Evolutionary conservation across 768 basidiomycete species (phyloP), one percentile per base, ranked within the genome.

Genomic region (Hypsizygus marmoreus): DNA sequence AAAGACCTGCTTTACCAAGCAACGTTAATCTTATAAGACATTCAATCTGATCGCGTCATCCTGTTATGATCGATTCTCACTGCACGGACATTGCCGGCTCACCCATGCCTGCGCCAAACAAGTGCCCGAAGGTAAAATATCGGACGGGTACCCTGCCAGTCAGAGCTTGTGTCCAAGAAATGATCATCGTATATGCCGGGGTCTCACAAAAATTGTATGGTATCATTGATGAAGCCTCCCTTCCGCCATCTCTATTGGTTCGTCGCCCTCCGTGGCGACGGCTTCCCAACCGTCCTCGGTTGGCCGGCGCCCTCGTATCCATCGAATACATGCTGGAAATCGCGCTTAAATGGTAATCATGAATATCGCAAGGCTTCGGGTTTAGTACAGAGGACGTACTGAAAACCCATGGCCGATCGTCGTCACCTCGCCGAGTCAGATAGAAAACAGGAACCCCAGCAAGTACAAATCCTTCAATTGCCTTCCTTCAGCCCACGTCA

Each of bases 381-480:
- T 50, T 43, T 33, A 61, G 57, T 44, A 56, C 13, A 14, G 12
- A 12, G 31, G 4, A 66, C 77, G 66, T 53, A 80, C 80, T 65
- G 38, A 72, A 57, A 44, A 72, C 64, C 19, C 63, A 60, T 41
- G 73, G 67, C 43, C 65, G 58, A 25, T 74, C 71, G 6, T 69
- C 65, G 42, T 73, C 73, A 47, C 70, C 69, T 35, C 72, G 70
- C 54, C 80, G 83, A 13, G 91, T 91, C 31, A 91, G 60, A 58
- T 89, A 92, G 57, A 91, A 94, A 35, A 93, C 76, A 1, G 91
- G 91, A 39, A 94, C 69, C 6, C 91, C 91, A 45, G 79, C 79
- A 26, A 83, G 70, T 11, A 94, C 81, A 55, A 94, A 94, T 3
- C 77, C 90, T 92, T 34, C 20, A 39, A 49, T 38, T 13, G n/a